Evolutionary conservation across 441 rosid species (phyloP).

Genomic region (Arabidopsis hybrid): DNA sequence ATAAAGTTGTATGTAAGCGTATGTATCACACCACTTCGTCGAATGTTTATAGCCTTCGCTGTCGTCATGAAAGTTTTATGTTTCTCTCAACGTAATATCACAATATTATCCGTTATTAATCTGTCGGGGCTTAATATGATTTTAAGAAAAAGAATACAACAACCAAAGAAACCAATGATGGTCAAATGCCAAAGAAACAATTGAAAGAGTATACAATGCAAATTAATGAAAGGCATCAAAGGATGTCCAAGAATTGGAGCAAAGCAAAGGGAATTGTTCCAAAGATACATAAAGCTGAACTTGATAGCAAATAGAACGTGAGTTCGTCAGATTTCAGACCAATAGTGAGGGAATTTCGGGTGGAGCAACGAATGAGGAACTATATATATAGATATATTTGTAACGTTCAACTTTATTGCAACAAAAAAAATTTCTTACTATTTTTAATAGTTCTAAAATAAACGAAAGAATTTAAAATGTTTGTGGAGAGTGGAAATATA

Average conservation of each 20-base stretch:
- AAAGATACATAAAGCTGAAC: background rate
- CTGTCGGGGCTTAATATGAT: background rate
- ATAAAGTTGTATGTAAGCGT: conserved; percentile 30
- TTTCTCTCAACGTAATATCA: background rate
- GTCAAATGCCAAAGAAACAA: background rate
- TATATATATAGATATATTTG: too few species aligned
- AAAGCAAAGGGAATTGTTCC: background rate
- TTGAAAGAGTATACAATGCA: background rate
- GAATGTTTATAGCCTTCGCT: conserved; percentile 21
- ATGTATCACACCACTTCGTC: background rate
- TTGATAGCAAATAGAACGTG: background rate
- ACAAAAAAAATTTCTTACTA: too few species aligned
- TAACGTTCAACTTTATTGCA: too few species aligned
- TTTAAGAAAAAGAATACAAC: background rate
- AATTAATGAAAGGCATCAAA: background rate
- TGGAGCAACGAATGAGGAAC: too few species aligned
- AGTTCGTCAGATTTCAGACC: background rate
- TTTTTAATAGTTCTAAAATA: too few species aligned
- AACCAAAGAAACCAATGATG: background rate
- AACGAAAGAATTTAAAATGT: too few species aligned
- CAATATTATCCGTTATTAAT: background rate
- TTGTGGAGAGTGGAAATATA: too few species aligned
- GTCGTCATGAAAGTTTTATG: conserved; percentile 9
- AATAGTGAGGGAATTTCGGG: too few species aligned
- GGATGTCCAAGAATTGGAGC: background rate